Evolutionary conservation across 1,139 yeast genomes (phyloP).

Genomic region (Candida glucosophila): DNA sequence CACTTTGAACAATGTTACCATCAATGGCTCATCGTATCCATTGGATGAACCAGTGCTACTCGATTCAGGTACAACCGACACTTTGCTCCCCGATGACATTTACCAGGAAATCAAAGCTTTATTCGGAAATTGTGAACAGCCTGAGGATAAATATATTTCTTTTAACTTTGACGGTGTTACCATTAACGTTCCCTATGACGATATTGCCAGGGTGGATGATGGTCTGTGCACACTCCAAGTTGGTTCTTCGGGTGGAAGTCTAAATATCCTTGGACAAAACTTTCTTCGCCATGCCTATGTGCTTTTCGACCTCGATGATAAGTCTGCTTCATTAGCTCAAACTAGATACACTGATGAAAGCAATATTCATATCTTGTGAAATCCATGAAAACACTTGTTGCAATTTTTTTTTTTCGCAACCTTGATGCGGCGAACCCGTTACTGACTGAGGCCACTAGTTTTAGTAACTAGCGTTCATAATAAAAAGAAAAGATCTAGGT

Average conservation of each 20-base stretch:
- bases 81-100: constrained; percentile 13
- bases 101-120: constrained; percentile 13
- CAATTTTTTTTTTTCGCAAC: no score
- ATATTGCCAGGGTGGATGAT: constrained; percentile 6
- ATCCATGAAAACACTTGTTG: no score
- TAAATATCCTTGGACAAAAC: constrained; percentile 15
- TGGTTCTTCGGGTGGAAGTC: neutral
- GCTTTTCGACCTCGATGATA: constrained; percentile 20
- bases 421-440: no score
- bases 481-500: no score
- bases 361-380: constrained; percentile 1
- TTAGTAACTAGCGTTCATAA: no score
- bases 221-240: constrained; percentile 1
- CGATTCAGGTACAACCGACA: constrained; percentile 23
- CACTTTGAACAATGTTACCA: constrained; percentile 1
- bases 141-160: constrained; percentile 8
- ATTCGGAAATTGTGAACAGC: constrained; percentile 4
- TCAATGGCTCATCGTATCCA: constrained; percentile 2
- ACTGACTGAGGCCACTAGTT: no score
- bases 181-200: constrained; percentile 21
- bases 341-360: constrained; percentile 11
- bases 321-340: constrained; percentile 17
- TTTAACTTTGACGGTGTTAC: constrained; percentile 23
- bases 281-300: constrained; percentile 23
- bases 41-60: constrained; percentile 5